Evolutionary conservation across 2,329 filamentous ascomycete genomes (phyloP).

Genomic region (Cryoendolithus antarcticus): DNA sequence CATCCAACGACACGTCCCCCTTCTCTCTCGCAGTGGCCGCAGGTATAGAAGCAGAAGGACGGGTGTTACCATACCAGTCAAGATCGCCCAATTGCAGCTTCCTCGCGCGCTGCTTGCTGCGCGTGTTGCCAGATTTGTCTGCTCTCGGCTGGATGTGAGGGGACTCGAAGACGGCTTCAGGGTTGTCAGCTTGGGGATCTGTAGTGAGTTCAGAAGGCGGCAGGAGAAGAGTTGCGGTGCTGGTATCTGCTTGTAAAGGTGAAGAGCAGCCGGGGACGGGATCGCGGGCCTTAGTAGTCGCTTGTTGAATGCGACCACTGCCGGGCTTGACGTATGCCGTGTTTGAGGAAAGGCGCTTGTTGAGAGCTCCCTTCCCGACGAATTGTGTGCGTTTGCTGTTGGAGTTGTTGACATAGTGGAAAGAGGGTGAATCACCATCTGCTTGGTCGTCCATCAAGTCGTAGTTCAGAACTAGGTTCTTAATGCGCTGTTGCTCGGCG

Average conservation of each 20-base stretch:
- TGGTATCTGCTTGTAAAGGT: neutral
- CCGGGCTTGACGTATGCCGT: slow-evolving; percentile 1
- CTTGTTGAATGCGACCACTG: slow-evolving; percentile 5
- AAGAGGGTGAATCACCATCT: slow-evolving; percentile 51
- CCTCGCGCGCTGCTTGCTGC: slow-evolving; percentile 67
- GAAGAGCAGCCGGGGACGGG: neutral
- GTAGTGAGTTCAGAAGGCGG: neutral
- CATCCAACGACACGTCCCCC: slow-evolving; percentile 13
- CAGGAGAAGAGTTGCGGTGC: slow-evolving; percentile 1
- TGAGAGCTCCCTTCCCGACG: slow-evolving; percentile 23
- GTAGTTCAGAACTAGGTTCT: slow-evolving; percentile 92
- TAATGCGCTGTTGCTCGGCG: slow-evolving; percentile 96
- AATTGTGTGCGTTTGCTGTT: slow-evolving; percentile 38
- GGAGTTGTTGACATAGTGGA: slow-evolving; percentile 29
- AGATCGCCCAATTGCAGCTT: slow-evolving; percentile 94
- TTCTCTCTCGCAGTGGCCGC: too few relatives aligned
- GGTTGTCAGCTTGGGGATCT: neutral
- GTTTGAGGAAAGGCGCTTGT: slow-evolving; percentile 25
- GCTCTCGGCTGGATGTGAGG: slow-evolving; percentile 31
- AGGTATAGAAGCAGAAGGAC: slow-evolving; percentile 9
- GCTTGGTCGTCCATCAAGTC: slow-evolving; percentile 71
- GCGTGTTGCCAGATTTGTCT: slow-evolving; percentile 50
- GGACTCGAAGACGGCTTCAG: slow-evolving; percentile 19
- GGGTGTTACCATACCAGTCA: slow-evolving; percentile 60
- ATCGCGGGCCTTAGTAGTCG: slow-evolving; percentile 1